Evolutionary conservation across 2,329 filamentous ascomycete genomes (phyloP), one percentile per base, ranked within the genome.

Genomic region (Neofusicoccum cordaticola): DNA sequence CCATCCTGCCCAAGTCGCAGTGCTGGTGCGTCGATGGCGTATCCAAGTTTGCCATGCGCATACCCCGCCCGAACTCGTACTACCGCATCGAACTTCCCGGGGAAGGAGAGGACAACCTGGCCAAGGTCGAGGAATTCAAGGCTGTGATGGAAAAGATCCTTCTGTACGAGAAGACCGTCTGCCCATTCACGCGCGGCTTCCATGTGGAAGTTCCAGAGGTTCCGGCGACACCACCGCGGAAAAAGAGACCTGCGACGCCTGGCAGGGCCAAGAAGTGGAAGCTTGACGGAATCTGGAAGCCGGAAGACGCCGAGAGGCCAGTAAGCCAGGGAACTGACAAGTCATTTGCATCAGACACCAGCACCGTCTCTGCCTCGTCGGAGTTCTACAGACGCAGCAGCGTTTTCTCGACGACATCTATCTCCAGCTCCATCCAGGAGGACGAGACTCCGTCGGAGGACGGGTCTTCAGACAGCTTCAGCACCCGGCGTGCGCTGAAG

Each of bases 11-110:
- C 27, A 92, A 92, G 75, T 96, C 92, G 65, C 93, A 97, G 77
- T 96, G 91, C 74, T 97, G 93, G 93, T 96, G 91, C 75, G 90
- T 97, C 37, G 91, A 96, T 75, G 90, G 92, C 65, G 85, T 88
- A 64, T 90, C 90, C 45, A 92, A 89, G 70, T 97, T 96, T 70
- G 90, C 96, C n/a, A 80, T 97, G 66, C 90, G 93, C 68, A 92
- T 96, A 68, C 58, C 64, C 47, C 85, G 92, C 22, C 86, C 89
- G 50, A 89, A 93, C 35, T 89, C 90, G 48, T 97, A 95, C 76
- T 97, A 95, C 84, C 88, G 93, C 68, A 95, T 97, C 71, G 93
- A 97, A 73, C 79, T 97, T 5, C 91, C 92, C 0, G 84, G 87
- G 15, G 82, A 82, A 41, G 85, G 85, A 0, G 79, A 84, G 2